Evolutionary conservation across 148 eudicot genomes (phyloP), one percentile per base, ranked within the genome.

Genomic region (Nyssa sinensis): DNA sequence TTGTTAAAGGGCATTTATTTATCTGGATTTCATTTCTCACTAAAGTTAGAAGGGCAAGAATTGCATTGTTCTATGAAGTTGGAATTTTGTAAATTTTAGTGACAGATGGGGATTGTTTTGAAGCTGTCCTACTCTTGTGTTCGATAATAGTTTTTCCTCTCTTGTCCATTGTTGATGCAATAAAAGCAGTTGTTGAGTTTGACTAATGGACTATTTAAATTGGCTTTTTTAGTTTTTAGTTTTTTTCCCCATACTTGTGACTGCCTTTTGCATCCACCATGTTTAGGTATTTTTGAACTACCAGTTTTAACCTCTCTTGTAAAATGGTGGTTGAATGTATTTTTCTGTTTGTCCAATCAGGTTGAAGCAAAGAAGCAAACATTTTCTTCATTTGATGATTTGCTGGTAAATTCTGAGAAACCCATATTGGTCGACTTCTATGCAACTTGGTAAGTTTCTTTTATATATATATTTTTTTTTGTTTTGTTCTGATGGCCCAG

Each of bases 341-440:
- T 63, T 58, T 53, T 16, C 0, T 10, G 47, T 24, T 64, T 81
- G 1, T 14, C 28, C 57, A 30, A 67, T 69, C 75, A 94, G 98
- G 97, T 92, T 49, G 78, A 85, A 73, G 90, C 97, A 66, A 88
- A 94, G 89, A 76, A 90, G 75, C 89, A 87, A 75, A 83, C 95
- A 14, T 88, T 87, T 77, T 84, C 95, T 23, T 77, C 87, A 33
- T 87, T 92, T 39, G 93, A 91, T 67, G 97, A 94, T 29, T 63
- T 90, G 88, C 76, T 92, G 67, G 80, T 69, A 49, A 85, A 82
- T 12, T 71, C 98, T 39, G 93, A 94, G 58, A 94, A 88, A 81
- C 95, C 98, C 21, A 89, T 94, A 47, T 80, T 91, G 76, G 97
- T 94, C 68, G 98, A 94, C 84, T 91, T 91, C 81, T 91, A 91